Evolutionary conservation across 495 filamentous ascomycete species (phyloP), one percentile per base, ranked within the genome.

Genomic region (Zalerion maritima): DNA sequence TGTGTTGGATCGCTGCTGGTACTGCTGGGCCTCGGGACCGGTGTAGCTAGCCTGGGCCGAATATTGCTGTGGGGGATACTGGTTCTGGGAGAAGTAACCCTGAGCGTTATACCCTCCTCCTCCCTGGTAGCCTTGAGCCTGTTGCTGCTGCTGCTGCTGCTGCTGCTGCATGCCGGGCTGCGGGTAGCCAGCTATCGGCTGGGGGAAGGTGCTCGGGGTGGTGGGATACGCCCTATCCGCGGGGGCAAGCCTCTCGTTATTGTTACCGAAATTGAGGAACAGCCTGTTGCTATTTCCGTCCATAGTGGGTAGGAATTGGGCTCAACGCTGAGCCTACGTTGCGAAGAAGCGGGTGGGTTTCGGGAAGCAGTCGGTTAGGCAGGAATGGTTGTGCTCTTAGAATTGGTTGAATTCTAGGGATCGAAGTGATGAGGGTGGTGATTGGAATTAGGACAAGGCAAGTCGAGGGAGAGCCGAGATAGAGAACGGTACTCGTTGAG

Each of bases 191-290:
- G 74, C 80, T 46, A 91, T 75, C 17, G 85, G 84, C 54, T 94
- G 85, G 7, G 86, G 86, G 44, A 94, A 94, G 28, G 86, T 89
- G 37, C 85, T 94, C 31, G 89, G 87, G 11, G 89, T 97, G 26
- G 89, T 93, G 46, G 89, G 91, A 69, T 87, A 97, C 34, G 79
- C 73, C 54, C 81, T 81, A 52, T 74, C 78, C 54, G 71, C 71
- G 32, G 69, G 55, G 29, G 68, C 61, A 24, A 74, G 69, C 44
- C 73, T 71, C 41, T 69, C 68, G 41, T 75, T 73, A 46, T 74
- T 73, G 42, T 57, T 72, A 38, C 57, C 61, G 47, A 83, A 78
- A 54, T 84, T 85, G 38, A 84, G 62, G 45, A 75, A 72, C 32
- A 80, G 63, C 31, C 75, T 75, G 40, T 71, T 69, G 35, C 60